A percentile compares a stretch with the other conserved stretches of the same genome.
Evolutionary conservation across 169 alveolate species (phyloP).

Genomic region (Cryptosporidium baileyi): DNA sequence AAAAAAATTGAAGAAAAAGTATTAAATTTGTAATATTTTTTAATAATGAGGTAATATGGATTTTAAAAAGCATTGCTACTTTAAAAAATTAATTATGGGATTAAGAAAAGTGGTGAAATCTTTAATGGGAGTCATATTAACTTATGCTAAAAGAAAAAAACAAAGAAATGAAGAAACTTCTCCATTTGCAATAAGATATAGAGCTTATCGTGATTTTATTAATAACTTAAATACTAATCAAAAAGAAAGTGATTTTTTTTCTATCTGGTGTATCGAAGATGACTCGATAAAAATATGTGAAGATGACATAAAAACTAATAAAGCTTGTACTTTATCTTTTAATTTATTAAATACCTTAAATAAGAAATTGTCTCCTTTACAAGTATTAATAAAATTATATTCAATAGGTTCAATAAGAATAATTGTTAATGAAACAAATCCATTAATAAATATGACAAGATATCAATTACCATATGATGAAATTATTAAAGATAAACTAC

Average conservation of each 20-base stretch:
- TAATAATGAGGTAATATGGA: conserved; percentile 23
- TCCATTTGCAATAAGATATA: conserved; percentile 60
- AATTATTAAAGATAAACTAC: conserved; percentile 10
- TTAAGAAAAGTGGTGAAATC: conserved; percentile 27
- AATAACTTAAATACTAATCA: neutral
- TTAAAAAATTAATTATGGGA: neutral
- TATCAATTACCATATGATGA: conserved; percentile 15
- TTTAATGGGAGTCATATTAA: neutral
- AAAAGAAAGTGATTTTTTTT: neutral
- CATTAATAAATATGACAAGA: conserved; percentile 6
- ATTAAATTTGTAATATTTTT: too few relatives aligned
- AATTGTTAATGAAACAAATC: conserved; percentile 39
- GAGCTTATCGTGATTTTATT: conserved; percentile 18
- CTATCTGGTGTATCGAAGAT: conserved; percentile 29
- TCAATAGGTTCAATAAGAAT: conserved; percentile 23
- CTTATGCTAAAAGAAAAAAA: conserved; percentile 27
- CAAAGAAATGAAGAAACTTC: conserved; percentile 45
- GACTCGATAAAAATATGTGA: conserved; percentile 11
- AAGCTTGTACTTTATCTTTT: conserved; percentile 14
- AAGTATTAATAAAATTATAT: conserved; percentile 12
- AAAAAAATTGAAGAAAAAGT: too few relatives aligned
- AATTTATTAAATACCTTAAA: conserved; percentile 4
- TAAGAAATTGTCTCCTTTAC: conserved; percentile 20
- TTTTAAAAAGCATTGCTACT: neutral
- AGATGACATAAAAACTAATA: neutral